Base-by-base conservation (phyloP, 116 monocot genomes). In the Posidonia oceanica region DNA sequence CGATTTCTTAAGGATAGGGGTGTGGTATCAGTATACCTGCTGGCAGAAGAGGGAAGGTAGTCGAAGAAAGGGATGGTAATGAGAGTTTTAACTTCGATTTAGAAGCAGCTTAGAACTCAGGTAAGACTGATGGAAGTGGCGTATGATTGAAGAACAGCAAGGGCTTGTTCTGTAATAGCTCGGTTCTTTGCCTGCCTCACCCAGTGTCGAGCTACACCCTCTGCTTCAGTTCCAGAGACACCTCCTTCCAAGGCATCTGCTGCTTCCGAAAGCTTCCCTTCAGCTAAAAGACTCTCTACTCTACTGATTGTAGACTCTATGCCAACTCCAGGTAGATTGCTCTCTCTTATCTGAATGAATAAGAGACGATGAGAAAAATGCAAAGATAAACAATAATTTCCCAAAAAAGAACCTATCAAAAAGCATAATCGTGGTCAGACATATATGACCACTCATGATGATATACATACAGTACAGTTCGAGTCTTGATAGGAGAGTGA, bases 141-240 rank as follows among this genome's bases (percentile, higher is more conserved):
- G 55, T 89, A 93, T 4, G 97, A 85, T 71, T 90, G 89, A 61
- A 98, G 85, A 36, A 98, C 83, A 75, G 86, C 60, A 61, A 93
- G 82, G 3, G 87, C 87, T 79, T 98, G 97, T 75, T 98, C 97
- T 16, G 79, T 80, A 21, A 98, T 69, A 18, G 93, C 97, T n/a
- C 89, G 87, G 39, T 85, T 77, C 58, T 87, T 85, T 18, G 87
- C 90, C 60, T 78, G 77, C 60, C 39, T 82, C 70, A 85, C 92
- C 92, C 92, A 98, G 54, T 85, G 83, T 17, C 44, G 23, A 14
- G 80, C 67, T 6, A 77, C 82, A 37, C 76, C 79, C 65, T 75
- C 85, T 39, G 97, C 97, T 80, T 90, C 80, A n/a, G 74, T 98
- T 12, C 93, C 90, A 48, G 64, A 76, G 17, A 86, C 79, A 36